These are phyloP conservation scores for Fulvia fulva DNA, from an alignment of 2,329 filamentous ascomycete species.

Conservation along the genomic window DNA sequence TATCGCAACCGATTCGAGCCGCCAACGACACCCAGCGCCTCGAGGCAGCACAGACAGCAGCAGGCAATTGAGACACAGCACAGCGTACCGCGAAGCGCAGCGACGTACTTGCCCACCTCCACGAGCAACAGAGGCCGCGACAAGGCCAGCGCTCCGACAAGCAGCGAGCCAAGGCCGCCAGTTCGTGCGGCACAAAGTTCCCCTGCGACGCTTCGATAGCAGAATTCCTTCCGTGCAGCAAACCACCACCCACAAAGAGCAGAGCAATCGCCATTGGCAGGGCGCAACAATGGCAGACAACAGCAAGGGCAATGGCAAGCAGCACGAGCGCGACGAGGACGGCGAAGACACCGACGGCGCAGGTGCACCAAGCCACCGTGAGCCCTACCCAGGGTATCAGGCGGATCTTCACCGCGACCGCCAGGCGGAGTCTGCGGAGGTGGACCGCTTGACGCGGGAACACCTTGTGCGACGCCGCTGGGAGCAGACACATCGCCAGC, in stretches of 20 bases:
- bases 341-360: background rate
- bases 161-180: background rate
- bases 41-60: background rate
- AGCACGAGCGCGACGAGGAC: background rate
- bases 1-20: background rate
- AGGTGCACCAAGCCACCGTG: background rate
- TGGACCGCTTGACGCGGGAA: no score
- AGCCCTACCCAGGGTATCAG: background rate
- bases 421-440: background rate
- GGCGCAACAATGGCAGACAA: background rate
- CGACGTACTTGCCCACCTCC: background rate
- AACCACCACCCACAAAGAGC: background rate
- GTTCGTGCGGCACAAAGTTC: background rate
- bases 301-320: background rate
- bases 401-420: background rate
- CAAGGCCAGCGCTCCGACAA: background rate
- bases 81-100: background rate
- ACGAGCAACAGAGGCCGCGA: background rate
- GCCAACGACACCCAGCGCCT: background rate
- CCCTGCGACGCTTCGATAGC: background rate
- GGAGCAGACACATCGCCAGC: no score
- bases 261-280: background rate
- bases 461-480: no score
- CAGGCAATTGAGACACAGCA: background rate
- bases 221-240: background rate